Percentiles rank a stretch among this genome's conserved stretches.
Conservation (phyloP, 768 basidiomycete species). For the Roridomyces roridus region DNA sequence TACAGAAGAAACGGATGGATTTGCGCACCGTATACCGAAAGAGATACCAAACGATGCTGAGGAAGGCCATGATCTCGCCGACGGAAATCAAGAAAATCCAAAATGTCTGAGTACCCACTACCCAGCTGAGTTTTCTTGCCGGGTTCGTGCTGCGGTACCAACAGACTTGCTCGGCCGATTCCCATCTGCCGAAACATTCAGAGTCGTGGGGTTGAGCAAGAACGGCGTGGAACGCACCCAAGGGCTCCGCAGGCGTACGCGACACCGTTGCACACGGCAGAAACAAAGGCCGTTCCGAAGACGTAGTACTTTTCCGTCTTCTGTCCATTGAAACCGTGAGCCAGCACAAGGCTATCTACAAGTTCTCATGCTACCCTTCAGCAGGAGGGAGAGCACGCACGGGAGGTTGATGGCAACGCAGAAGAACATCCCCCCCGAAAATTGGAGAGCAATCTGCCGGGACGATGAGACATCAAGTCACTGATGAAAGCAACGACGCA, state of each 20-base stretch:
- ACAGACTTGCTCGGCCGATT: not conserved
- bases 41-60: slow-evolving; percentile 1
- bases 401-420: slow-evolving; percentile 10
- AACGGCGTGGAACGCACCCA: not conserved
- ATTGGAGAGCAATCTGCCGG: slow-evolving; percentile 1
- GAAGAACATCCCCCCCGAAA: slow-evolving; percentile 10
- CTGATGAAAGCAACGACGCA: not conserved
- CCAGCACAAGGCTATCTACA: slow-evolving; percentile 2
- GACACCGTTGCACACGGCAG: not conserved
- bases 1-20: not conserved
- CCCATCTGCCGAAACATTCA: slow-evolving; percentile 7
- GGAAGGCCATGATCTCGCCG: slow-evolving; percentile 2
- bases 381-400: not conserved
- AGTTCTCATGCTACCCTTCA: not conserved
- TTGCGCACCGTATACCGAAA: not conserved
- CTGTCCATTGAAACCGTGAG: not conserved
- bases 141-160: slow-evolving; percentile 7
- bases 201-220: not conserved
- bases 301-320: slow-evolving; percentile 12
- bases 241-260: slow-evolving; percentile 2
- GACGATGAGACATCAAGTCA: not conserved
- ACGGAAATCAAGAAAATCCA: slow-evolving; percentile 1
- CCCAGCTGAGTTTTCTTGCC: slow-evolving; percentile 1
- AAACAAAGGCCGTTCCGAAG: not conserved
- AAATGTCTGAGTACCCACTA: slow-evolving; percentile 6